Evolutionary conservation across 2,329 filamentous ascomycete species (phyloP), one percentile per base, ranked within the genome.

Genomic region (Coniella lustricola): DNA sequence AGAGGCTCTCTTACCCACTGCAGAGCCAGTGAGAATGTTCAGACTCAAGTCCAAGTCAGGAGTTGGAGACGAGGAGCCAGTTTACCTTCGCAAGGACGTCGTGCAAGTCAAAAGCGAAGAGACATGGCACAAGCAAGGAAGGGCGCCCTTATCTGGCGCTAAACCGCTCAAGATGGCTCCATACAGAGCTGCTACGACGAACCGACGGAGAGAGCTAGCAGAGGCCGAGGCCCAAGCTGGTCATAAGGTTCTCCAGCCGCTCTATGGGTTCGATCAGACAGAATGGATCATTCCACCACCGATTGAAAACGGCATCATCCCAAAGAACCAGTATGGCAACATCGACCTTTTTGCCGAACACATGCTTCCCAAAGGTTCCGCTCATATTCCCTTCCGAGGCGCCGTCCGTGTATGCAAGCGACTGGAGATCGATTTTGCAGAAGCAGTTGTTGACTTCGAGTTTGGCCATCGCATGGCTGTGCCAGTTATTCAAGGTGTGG

Each of bases 111-210:
- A 95, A 65, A 94, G 88, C 22, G 85, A 87, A 1, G 93, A 98
- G 63, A 95, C 88, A 1, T 98, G 93, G 93, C 93, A 97, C 63
- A 96, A 96, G 63, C 91, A 96, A 71, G 93, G 93, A 0, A 80
- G 91, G 10, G 84, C 82, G 21, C 82, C 93, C 3, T 76, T 79
- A 21, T 61, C 73, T 0, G 89, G 87, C 3, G 82, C 85, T 55
- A 69, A 81, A 42, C 87, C 93, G 0, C 68, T 96, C 51, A 98
- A 98, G 64, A 76, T 79, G 36, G 93, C 95, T 0, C 89, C 91
- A 0, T 90, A 93, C 62, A 85, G 93, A 36, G 93, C 90, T 14
- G 91, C 95, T 3, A 98, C 93, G 0, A 77, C 87, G 3, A 88
- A 90, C 45, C 79, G 93, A 18, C 87, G 90, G 58, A 81, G 90